Base-by-base conservation (phyloP, 108 stramenopile genomes). In the Schizochytrium sp. region DNA sequence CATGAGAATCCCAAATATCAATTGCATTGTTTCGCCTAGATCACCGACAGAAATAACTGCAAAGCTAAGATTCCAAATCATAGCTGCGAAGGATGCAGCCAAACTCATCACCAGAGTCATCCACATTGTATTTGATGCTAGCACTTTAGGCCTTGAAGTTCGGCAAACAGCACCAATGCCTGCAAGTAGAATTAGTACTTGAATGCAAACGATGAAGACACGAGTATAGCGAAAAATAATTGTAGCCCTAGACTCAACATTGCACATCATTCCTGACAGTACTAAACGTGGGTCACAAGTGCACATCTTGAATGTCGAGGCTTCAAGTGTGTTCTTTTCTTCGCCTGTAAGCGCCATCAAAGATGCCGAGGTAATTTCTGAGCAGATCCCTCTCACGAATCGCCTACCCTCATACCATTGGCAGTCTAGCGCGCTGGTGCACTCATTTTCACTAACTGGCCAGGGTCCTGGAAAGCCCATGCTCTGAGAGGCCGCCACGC, bases 391-490 rank as follows among this genome's bases (percentile, higher is more conserved):
- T 38, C 61, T 38, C 61, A 64, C 19, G 61, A 64, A 64, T 7
- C 61, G 4, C 61, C 4, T 5, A 4, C 42, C 61, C 19, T 64
- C 61, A 42, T 42, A 64, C 61, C 61, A 64, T 64, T 13, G 61
- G 61, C 61, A 64, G 61, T 64, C 61, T 10, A 42, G 41, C 5
- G 61, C 61, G 41, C 42, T 64, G 8, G 8, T n/a, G 61, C 61
- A 64, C 4, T 38, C 4, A 42, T 64, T 64, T 7, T 38, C 42
- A 42, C 61, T 64, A 42, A 64, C 41, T 4, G 61, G 8, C 61
- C 61, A 64, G 17, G 61, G 61, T n/a, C 61, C 61, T 10, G 61
- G 61, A 42, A 64, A 64, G 5, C 42, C 61, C 61, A 64, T 64
- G 28, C 28, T 28, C 28, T 28, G 28, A 28, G 28, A 28, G 28